Percentiles rank a stretch among this genome's conserved stretches.
These are phyloP conservation scores for Stropharia rugosoannulata DNA, from an alignment of 768 basidiomycete genomes.

Conservation along the genomic window DNA sequence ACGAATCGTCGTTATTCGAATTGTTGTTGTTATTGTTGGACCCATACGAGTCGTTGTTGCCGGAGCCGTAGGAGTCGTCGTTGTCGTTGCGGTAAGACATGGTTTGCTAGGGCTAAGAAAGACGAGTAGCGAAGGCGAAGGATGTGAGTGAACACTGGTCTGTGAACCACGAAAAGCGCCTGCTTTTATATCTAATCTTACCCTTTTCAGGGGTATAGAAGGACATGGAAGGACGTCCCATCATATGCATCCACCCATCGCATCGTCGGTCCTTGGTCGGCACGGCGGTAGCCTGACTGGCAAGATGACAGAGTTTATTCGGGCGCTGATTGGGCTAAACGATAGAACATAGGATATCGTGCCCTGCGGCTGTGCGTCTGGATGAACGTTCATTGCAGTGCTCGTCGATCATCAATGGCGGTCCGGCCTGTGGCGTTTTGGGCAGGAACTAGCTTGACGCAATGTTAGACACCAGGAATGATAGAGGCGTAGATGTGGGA, in stretches of 20 bases:
- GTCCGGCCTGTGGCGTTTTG: no score
- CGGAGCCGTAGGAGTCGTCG: conserved; percentile 14
- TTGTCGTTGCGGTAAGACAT: conserved; percentile 23
- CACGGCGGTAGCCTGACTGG: no score
- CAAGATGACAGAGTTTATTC: no score
- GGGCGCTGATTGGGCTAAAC: no score
- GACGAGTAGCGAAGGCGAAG: background rate
- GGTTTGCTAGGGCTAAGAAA: background rate
- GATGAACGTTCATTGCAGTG: no score
- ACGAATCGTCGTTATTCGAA: conserved; percentile 10
- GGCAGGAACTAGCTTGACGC: no score
- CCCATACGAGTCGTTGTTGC: conserved; percentile 18
- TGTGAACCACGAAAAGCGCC: background rate
- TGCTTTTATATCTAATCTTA: conserved; percentile 6
- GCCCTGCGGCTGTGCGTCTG: no score
- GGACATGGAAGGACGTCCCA: conserved; percentile 1
- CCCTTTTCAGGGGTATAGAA: background rate
- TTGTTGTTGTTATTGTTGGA: conserved; percentile 14
- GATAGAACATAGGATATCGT: no score
- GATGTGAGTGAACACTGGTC: background rate
- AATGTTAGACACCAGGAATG: no score
- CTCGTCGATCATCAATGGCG: no score
- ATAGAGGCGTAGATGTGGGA: no score
- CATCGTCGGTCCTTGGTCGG: background rate
- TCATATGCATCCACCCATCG: background rate